phyloP scores from a whole-genome alignment of 73 alveolate species.

The Uronychia setigera region DNA sequence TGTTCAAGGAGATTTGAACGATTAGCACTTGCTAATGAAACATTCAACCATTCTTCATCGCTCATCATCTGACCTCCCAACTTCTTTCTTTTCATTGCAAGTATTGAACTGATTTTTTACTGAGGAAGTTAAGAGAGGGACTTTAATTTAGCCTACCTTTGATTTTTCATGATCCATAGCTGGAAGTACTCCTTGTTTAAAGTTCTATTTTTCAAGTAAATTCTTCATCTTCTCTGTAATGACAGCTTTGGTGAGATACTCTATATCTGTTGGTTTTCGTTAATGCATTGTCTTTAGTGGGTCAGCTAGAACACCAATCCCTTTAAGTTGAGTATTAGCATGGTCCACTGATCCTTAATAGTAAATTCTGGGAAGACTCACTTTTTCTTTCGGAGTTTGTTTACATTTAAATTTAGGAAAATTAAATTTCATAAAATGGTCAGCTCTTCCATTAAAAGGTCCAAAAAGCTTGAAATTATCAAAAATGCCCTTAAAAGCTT shows the following conservation, averaged over 20 bases:
- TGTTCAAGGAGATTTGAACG: neutral
- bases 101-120: neutral
- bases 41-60: neutral
- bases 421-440: too few species aligned
- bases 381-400: too few species aligned
- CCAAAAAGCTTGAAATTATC: neutral
- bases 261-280: neutral
- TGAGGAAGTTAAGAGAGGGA: neutral
- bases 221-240: neutral
- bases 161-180: neutral
- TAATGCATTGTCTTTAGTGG: neutral
- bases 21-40: neutral
- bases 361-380: too few species aligned
- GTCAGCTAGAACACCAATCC: neutral
- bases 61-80: neutral
- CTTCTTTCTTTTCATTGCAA: neutral
- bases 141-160: too few species aligned
- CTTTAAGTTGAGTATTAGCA: neutral
- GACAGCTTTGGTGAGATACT: neutral
- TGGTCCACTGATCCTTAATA: neutral
- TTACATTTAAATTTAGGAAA: too few species aligned
- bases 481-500: neutral
- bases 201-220: neutral
- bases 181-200: neutral
- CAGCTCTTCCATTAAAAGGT: too few species aligned